phyloP scores from a whole-genome alignment of 306 rosid species.

The Psophocarpus tetragonolobus region DNA sequence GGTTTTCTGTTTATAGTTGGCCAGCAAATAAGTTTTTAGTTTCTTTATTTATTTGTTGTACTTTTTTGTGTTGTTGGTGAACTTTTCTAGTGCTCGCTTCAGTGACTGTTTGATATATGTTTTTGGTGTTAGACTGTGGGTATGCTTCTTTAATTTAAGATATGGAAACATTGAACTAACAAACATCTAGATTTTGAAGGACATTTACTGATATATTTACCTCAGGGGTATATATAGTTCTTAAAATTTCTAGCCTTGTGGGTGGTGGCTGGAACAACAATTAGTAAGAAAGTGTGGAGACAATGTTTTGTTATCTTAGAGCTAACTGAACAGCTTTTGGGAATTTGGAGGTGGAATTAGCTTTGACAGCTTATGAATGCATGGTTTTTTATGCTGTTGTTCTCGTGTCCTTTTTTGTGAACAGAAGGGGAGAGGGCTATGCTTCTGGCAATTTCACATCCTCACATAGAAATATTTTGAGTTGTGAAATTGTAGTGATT shows the following conservation, averaged over 20 bases:
- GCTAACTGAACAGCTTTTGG: neutral
- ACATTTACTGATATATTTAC: neutral
- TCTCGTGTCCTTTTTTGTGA: neutral
- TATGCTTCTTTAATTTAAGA: neutral
- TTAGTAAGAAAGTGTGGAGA: neutral
- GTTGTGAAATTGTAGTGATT: neutral
- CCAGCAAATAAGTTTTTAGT: neutral
- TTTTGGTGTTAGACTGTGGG: neutral
- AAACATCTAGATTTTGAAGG: neutral
- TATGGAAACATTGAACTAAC: neutral
- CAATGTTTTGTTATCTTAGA: constrained; percentile 8
- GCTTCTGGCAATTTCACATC: neutral
- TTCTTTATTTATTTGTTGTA: neutral
- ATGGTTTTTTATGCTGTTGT: constrained; percentile 17
- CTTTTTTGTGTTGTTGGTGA: neutral
- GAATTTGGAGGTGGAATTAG: neutral
- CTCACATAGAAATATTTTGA: neutral
- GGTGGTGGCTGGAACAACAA: neutral
- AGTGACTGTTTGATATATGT: neutral
- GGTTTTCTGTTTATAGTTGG: neutral
- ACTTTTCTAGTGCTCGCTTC: neutral
- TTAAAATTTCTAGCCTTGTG: neutral
- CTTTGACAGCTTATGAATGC: neutral
- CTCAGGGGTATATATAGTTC: neutral
- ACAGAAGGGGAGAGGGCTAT: neutral